Percentiles rank a stretch among this genome's conserved stretches.
Evolutionary conservation across 2,329 filamentous ascomycete genomes (phyloP).

Genomic region (Neonectria magnoliae): DNA sequence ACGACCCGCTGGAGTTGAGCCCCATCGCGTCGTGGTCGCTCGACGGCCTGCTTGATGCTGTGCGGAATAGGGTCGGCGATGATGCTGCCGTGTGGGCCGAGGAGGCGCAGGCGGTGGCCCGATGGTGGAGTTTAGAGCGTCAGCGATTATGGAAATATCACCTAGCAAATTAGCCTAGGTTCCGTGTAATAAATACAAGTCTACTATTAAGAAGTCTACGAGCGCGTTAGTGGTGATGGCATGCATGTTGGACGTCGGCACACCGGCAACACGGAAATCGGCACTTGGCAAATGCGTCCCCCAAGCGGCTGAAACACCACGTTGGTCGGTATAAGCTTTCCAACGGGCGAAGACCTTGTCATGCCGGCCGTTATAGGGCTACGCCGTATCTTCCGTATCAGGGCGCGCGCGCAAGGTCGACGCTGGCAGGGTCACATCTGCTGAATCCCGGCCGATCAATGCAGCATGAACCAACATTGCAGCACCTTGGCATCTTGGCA

Average conservation of each 20-base stretch:
- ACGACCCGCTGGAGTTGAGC: conserved; percentile 44
- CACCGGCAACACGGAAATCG: neutral
- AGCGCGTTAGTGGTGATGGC: neutral
- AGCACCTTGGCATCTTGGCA: neutral
- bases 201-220: neutral
- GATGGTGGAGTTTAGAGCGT: conserved; percentile 39
- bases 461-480: neutral
- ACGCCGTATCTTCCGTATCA: neutral
- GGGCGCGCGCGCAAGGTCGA: neutral
- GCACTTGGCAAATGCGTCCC: neutral
- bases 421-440: neutral
- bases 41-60: conserved; percentile 30
- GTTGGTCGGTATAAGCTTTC: neutral
- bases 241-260: neutral
- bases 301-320: neutral
- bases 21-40: conserved; percentile 43
- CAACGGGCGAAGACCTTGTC: no score
- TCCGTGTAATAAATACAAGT: neutral
- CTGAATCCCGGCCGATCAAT: neutral
- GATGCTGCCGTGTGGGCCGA: conserved; percentile 45
- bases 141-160: conserved; percentile 36
- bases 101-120: conserved; percentile 37
- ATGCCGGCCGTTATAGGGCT: neutral
- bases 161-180: neutral
- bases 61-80: conserved; percentile 32